Percentiles rank a stretch among this genome's conserved stretches.
Conservation (phyloP, 768 basidiomycete species). For the Roridomyces roridus region DNA sequence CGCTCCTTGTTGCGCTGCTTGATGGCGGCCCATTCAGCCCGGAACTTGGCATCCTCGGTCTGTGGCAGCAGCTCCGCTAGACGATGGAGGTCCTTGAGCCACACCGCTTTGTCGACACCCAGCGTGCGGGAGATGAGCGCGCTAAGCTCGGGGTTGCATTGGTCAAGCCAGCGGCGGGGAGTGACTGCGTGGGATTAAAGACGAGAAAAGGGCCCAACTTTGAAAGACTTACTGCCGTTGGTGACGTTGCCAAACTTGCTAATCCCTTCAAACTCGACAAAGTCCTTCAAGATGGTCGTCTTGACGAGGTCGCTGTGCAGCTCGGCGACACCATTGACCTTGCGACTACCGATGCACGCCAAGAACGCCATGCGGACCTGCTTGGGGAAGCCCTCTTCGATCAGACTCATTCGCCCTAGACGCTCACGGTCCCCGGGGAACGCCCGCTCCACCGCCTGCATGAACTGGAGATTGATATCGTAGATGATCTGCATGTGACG, state of each 20-base stretch:
- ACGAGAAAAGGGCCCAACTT: background rate
- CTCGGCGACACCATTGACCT: constrained; percentile 97
- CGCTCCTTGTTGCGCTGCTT: constrained; percentile 93
- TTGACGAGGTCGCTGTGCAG: constrained; percentile 90
- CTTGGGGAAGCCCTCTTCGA: constrained; percentile 90
- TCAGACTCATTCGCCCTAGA: constrained; percentile 87
- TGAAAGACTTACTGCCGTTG: constrained; percentile 80
- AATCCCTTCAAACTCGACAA: constrained; percentile 89
- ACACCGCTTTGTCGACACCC: constrained; percentile 72
- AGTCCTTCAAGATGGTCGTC: constrained; percentile 87
- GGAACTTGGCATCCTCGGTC: constrained; percentile 77
- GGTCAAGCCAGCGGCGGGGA: constrained; percentile 91
- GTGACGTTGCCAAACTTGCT: constrained; percentile 94
- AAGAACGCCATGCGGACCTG: constrained; percentile 91
- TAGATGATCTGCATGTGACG: constrained; percentile 93
- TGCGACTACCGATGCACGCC: constrained; percentile 86
- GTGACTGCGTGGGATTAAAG: constrained; percentile 58
- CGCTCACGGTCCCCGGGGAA: constrained; percentile 88
- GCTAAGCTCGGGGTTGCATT: constrained; percentile 92
- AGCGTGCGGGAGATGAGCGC: constrained; percentile 86
- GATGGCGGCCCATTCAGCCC: constrained; percentile 80
- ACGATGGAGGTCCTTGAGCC: constrained; percentile 84
- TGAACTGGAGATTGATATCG: constrained; percentile 72
- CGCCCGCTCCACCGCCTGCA: constrained; percentile 87
- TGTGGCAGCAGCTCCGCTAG: constrained; percentile 79